Base-by-base conservation (phyloP, 2,329 filamentous ascomycete species). In the Botrytis pseudocinerea region DNA sequence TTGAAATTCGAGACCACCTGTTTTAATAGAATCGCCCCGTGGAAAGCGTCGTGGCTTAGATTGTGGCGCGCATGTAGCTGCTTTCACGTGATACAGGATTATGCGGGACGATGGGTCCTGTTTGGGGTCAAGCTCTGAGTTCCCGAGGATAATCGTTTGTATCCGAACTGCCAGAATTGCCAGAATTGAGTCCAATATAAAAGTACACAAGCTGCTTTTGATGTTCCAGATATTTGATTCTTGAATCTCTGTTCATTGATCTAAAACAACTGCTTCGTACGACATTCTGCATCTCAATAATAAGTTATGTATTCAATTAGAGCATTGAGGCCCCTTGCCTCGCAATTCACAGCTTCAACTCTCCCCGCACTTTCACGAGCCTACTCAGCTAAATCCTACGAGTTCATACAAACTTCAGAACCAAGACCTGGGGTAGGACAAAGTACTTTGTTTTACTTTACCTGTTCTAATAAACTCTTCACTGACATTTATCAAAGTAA, bases 341-440 rank as follows among this genome's bases (percentile, higher is more conserved):
- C 78, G 57, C 74, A 74, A 73, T 81, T 80, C 74, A 75, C 77
- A 44, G 76, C 74, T 51, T 73, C 74, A 35, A 69, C 76, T 69
- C 77, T 80, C 74, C 79, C 79, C 74, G 73, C 78, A 38, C 74
- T 79, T 72, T 74, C 76, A 76, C 76, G 79, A 51, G 74, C 76
- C 20, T 80, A 80, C 63, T 79, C 83, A 70, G 70, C 73, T 9
- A 77, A 76, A 73, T 83, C 82, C 71, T 98, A 97, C 83, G 92
- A 98, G 81, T 91, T 92, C 83, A 91, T 98, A 78, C 86, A 96
- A 78, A 90, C 94, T 69, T 94, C 93, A 28, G 90, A 89, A 77
- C 95, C 95, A 16, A 92, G 92, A 82, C 92, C 93, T n/a, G 94
- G 95, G 69, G 95, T 99, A 73, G 93, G 93, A 3, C 88, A 97